phyloP scores from a whole-genome alignment of 2,329 filamentous ascomycete species.

The Trichoderma endophyticum region DNA sequence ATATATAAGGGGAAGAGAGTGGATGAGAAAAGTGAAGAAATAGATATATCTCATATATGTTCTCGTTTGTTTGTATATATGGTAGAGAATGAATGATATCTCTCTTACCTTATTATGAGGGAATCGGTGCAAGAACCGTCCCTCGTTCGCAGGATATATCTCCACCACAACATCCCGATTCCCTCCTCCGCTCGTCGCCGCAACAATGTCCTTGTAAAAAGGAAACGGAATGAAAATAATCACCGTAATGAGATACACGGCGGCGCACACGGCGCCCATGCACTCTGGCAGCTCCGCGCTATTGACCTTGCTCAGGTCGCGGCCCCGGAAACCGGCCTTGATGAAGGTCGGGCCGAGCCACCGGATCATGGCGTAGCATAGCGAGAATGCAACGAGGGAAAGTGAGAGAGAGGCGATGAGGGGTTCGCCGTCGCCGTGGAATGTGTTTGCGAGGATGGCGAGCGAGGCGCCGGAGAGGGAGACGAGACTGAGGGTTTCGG shows the following conservation, averaged over 20 bases:
- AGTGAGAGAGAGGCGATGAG: conserved; percentile 85
- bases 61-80: not conserved
- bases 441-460: conserved; percentile 74
- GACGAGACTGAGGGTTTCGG: conserved; percentile 55
- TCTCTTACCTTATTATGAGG: conserved; percentile 80
- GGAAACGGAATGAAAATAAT: conserved; percentile 95
- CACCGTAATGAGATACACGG: conserved; percentile 84
- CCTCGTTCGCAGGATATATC: conserved; percentile 72
- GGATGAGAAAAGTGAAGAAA: too few species aligned
- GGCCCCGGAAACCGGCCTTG: conserved; percentile 81
- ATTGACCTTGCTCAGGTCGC: conserved; percentile 71
- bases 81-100: too few species aligned
- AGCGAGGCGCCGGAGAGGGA: conserved; percentile 66
- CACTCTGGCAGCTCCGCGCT: conserved; percentile 84
- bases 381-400: conserved; percentile 77
- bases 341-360: conserved; percentile 93
- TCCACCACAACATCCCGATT: conserved; percentile 83
- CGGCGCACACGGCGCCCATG: conserved; percentile 90
- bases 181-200: conserved; percentile 87
- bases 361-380: conserved; percentile 80
- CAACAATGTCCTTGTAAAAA: conserved; percentile 97
- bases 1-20: too few species aligned
- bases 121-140: conserved; percentile 84
- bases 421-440: conserved; percentile 82
- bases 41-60: too few species aligned